Base-by-base conservation (phyloP, 352 stramenopile genomes). In the Globisporangium acanthophoron region DNA sequence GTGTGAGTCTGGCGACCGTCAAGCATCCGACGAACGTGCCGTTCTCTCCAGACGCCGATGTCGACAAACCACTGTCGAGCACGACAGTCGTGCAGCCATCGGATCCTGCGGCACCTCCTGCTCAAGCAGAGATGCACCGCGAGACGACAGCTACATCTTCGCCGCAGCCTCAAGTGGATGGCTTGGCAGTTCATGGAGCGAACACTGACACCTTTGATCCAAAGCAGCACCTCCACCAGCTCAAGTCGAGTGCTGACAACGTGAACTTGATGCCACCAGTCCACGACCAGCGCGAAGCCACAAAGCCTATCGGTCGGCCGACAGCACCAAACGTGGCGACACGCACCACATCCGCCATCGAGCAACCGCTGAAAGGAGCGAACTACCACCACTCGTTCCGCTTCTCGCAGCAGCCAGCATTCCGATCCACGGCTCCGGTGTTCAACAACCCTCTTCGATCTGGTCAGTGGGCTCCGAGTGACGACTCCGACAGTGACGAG, bases 401-500 rank as follows among this genome's bases (percentile, higher is more conserved):
- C 21, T 83, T 86, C 27, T 81, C 70, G 3, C 71, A 76, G 16
- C 71, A 86, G 18, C 76, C 76, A 29, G 62, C 54, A 9, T 86
- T 86, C 33, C 59, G 73, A 3, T 63, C 54, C 0, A 71, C 57
- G 12, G 70, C 71, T 9, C 31, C 69, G 11, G 57, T 73, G 4
- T 43, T 63, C 4, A 80, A 70, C 46, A 86, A 81, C 46, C 71
- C 65, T 13, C 69, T 74, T 33, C 70, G 73, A 8, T 55, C 50
- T 16, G 47, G 58, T n/a, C 74, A 79, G 54, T 83, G 71, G 71
- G 63, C 67, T 45, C 67, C 69, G 5, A 61, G 61, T 0, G 65
- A 85, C 29, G 68, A 78, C 54, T 87, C 69, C 8, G 74, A 76
- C n/a, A 81, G 72, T 40, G 76, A 84, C n/a, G 60, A 66, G 5